A percentile compares a stretch with the other conserved stretches of the same genome.
These are phyloP conservation scores for Eragrostis nindensis DNA, from an alignment of 176 grass and related monocot genomes.

Conservation along the genomic window DNA sequence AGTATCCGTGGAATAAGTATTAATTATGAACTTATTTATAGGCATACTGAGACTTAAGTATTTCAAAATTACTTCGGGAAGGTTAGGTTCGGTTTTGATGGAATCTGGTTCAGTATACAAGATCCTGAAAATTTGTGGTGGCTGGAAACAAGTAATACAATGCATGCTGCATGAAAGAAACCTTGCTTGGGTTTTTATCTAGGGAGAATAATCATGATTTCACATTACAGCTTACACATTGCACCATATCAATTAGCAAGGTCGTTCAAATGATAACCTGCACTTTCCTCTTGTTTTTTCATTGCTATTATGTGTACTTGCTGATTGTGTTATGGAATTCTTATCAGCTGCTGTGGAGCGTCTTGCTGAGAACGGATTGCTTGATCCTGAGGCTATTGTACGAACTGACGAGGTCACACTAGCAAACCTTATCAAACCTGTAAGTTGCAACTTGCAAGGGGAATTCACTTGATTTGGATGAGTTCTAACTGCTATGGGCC, in stretches of 20 bases:
- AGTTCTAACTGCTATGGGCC: background rate
- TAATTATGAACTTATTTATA: background rate
- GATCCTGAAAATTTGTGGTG: background rate
- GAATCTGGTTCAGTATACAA: background rate
- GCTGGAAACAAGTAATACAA: background rate
- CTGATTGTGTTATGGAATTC: slow-evolving; percentile 51
- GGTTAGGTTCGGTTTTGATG: background rate
- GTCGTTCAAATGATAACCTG: background rate
- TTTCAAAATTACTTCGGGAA: background rate
- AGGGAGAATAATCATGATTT: background rate
- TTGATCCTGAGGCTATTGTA: slow-evolving; percentile 80
- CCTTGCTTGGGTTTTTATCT: background rate
- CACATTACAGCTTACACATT: background rate
- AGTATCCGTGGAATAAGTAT: background rate
- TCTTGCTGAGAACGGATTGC: slow-evolving; percentile 70
- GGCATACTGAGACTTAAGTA: background rate
- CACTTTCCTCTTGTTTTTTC: slow-evolving; percentile 5
- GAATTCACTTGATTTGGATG: slow-evolving; percentile 10
- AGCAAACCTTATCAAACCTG: slow-evolving; percentile 83
- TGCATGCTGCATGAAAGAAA: background rate
- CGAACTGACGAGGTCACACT: slow-evolving; percentile 74
- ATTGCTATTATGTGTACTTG: slow-evolving; percentile 29
- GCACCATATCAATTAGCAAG: background rate
- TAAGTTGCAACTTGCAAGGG: slow-evolving; percentile 59
- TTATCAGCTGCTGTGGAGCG: slow-evolving; percentile 85